These are phyloP conservation scores for Phlebiopsis gigantea DNA, from an alignment of 768 basidiomycete genomes.

Conservation along the genomic window DNA sequence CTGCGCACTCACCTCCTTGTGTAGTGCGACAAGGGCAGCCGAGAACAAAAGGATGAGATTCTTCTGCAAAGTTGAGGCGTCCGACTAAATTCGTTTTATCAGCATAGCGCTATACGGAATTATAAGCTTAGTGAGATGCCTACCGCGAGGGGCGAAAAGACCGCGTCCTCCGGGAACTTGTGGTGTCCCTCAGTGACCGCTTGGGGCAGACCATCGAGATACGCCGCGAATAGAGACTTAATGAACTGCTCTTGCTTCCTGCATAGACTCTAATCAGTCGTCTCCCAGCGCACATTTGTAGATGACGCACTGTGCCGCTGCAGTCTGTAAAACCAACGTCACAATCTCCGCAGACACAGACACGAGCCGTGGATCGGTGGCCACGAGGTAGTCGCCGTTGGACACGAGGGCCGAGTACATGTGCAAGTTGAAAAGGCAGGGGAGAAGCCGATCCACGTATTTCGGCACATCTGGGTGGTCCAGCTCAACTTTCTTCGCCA, in stretches of 20 bases:
- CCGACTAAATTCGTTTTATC: conserved; percentile 27
- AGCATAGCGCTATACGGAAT: not conserved
- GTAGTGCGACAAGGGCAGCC: conserved; percentile 57
- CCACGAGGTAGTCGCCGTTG: conserved; percentile 21
- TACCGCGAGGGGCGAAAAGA: conserved; percentile 53
- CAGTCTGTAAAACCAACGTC: conserved; percentile 57
- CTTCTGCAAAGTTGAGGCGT: conserved; percentile 44
- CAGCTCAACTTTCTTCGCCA: conserved; percentile 44
- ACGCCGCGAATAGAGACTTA: conserved; percentile 45
- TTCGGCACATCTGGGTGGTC: conserved; percentile 67
- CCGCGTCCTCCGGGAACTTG: conserved; percentile 34
- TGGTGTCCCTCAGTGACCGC: conserved; percentile 52
- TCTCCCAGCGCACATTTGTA: not conserved
- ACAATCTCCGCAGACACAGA: conserved; percentile 61
- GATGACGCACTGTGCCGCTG: conserved; percentile 57
- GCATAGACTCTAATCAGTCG: not conserved
- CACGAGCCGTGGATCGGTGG: conserved; percentile 50
- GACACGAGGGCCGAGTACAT: conserved; percentile 33
- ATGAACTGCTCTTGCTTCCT: conserved; percentile 68
- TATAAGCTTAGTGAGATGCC: conserved; percentile 2
- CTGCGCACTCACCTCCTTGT: conserved; percentile 46
- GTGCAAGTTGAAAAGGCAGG: conserved; percentile 63
- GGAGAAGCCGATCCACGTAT: conserved; percentile 73
- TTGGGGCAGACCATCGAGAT: conserved; percentile 46
- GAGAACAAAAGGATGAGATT: conserved; percentile 66